These are phyloP conservation scores for Phytomonas serpens DNA, from an alignment of 208 protist species.

Conservation along the genomic window DNA sequence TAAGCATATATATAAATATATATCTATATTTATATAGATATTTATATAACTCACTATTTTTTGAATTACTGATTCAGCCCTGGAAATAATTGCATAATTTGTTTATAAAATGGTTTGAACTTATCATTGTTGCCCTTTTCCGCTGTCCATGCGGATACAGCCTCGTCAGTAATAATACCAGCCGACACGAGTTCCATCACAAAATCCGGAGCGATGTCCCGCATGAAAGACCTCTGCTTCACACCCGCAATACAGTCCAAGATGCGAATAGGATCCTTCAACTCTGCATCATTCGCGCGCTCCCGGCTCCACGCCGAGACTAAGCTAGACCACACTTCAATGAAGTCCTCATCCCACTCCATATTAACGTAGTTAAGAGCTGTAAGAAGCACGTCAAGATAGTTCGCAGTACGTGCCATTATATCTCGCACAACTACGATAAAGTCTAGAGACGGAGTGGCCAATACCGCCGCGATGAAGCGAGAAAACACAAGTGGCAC, in stretches of 20 bases:
- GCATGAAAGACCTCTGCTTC: slow-evolving; percentile 57
- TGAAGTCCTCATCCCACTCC: slow-evolving; percentile 75
- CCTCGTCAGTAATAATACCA: slow-evolving; percentile 14
- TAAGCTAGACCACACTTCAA: slow-evolving; percentile 55
- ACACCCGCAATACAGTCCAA: slow-evolving; percentile 40
- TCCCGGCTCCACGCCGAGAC: slow-evolving; percentile 29
- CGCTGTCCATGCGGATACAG: slow-evolving; percentile 15
- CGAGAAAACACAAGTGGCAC: slow-evolving; percentile 53
- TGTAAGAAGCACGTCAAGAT: slow-evolving; percentile 66
- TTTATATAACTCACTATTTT: slow-evolving; percentile 8
- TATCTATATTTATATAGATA: slow-evolving; percentile 12
- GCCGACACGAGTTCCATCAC: slow-evolving; percentile 45
- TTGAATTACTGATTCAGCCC: not conserved
- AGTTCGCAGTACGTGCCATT: slow-evolving; percentile 73
- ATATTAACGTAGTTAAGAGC: slow-evolving; percentile 28
- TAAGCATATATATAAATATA: slow-evolving; percentile 9
- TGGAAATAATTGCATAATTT: slow-evolving; percentile 20
- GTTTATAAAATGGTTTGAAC: slow-evolving; percentile 19
- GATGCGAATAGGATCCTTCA: slow-evolving; percentile 15
- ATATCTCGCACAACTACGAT: slow-evolving; percentile 47
- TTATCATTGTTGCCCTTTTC: slow-evolving; percentile 22
- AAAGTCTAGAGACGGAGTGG: slow-evolving; percentile 41
- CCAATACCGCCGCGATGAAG: slow-evolving; percentile 39
- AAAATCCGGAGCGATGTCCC: slow-evolving; percentile 69
- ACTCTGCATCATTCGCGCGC: slow-evolving; percentile 14